Percentiles rank a stretch among this genome's conserved stretches.
These are phyloP conservation scores for Leptomonas pyrrhocoris DNA, from an alignment of 208 protist genomes.

Conservation along the genomic window DNA sequence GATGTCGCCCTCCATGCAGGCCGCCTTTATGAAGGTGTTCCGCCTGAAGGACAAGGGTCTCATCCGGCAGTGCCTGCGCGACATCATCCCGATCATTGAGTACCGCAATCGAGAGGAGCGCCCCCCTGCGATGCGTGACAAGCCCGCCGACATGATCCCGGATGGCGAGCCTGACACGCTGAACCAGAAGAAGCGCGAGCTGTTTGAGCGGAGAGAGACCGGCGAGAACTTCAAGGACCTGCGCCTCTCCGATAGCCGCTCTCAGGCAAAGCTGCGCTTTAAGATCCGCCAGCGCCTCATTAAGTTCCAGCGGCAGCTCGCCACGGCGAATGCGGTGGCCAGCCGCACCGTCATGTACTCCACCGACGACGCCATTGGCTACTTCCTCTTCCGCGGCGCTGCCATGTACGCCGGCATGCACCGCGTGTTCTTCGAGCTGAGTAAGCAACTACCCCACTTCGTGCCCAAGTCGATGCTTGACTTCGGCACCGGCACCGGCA, in stretches of 20 bases:
- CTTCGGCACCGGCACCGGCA: constrained; percentile 87
- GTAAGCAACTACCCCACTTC: constrained; percentile 88
- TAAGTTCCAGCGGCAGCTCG: constrained; percentile 87
- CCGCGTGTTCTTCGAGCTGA: constrained; percentile 86
- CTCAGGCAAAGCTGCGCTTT: constrained; percentile 86
- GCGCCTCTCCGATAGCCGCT: constrained; percentile 70
- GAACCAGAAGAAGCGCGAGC: constrained; percentile 88
- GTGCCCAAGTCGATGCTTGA: constrained; percentile 89
- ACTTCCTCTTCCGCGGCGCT: constrained; percentile 87
- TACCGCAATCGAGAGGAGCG: constrained; percentile 85
- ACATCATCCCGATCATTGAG: constrained; percentile 90
- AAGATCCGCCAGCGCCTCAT: constrained; percentile 84
- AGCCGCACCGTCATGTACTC: constrained; percentile 85
- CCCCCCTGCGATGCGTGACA: constrained; percentile 44
- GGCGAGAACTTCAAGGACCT: constrained; percentile 77
- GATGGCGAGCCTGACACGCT: constrained; percentile 86
- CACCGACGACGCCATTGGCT: constrained; percentile 83
- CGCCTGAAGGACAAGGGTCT: constrained; percentile 84
- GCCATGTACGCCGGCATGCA: constrained; percentile 91
- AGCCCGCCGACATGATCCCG: constrained; percentile 75
- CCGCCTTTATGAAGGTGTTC: constrained; percentile 91
- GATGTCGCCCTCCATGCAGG: constrained; percentile 91
- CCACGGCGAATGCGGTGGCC: constrained; percentile 78
- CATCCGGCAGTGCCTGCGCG: constrained; percentile 81
- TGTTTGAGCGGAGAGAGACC: constrained; percentile 82